A percentile compares a stretch with the other conserved stretches of the same genome.
Conservation (phyloP, 306 rosid genomes). For the Canavalia ensiformis region DNA sequence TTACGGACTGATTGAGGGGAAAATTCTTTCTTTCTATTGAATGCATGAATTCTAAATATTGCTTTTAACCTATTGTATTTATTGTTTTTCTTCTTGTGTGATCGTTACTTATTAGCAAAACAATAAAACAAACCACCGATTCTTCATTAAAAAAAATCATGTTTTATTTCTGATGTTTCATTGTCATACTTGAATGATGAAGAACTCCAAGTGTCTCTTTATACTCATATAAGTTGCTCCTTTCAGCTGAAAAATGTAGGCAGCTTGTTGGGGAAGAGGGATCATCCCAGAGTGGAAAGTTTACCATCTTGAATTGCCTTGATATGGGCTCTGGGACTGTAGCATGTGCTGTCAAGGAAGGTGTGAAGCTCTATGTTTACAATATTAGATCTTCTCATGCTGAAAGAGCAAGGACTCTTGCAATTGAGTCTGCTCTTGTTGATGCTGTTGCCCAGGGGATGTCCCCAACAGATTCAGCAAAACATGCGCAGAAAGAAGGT, state of each 20-base stretch:
- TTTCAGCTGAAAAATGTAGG: constrained; percentile 89
- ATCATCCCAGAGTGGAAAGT: constrained; percentile 88
- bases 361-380: constrained; percentile 76
- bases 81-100: not conserved
- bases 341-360: constrained; percentile 86
- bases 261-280: constrained; percentile 85
- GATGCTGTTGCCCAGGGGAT: constrained; percentile 72
- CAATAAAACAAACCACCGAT: not conserved
- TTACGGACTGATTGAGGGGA: not conserved
- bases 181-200: not conserved
- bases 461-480: constrained; percentile 67
- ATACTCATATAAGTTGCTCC: constrained; percentile 40
- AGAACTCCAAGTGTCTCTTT: constrained; percentile 24
- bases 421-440: constrained; percentile 67
- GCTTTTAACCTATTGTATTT: not conserved
- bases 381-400: constrained; percentile 69
- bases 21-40: not conserved
- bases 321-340: constrained; percentile 87
- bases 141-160: not conserved
- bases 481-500: constrained; percentile 71
- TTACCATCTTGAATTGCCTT: constrained; percentile 74
- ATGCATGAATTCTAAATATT: not conserved
- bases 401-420: constrained; percentile 58
- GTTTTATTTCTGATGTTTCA: constrained; percentile 1
- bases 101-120: constrained; percentile 24